Conservation (phyloP, 495 filamentous ascomycete genomes). For the Staphylotrichum tortipilum region DNA sequence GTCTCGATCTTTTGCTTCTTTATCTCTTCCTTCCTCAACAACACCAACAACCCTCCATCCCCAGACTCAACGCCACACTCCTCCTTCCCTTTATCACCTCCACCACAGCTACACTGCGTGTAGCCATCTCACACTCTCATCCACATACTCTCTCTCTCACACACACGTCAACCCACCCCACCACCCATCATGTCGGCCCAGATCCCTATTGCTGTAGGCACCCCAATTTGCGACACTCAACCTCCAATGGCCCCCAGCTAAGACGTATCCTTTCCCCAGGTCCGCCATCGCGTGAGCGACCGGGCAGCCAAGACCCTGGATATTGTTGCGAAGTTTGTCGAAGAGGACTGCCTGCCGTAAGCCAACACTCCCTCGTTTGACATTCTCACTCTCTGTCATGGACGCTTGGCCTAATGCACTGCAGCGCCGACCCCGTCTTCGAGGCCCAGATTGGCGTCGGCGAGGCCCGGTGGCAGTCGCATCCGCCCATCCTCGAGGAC, state of each 20-base stretch:
- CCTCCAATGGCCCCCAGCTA: slow-evolving; percentile 13
- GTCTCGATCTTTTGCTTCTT: too few species aligned
- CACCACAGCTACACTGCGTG: not conserved
- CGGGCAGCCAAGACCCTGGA: slow-evolving; percentile 59
- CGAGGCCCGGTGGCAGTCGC: slow-evolving; percentile 62
- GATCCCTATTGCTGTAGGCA: slow-evolving; percentile 60
- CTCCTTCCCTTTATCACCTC: not conserved
- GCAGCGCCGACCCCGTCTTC: slow-evolving; percentile 63
- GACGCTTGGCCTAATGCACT: slow-evolving; percentile 7
- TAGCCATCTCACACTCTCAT: not conserved
- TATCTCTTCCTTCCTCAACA: not conserved
- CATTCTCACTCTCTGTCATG: not conserved
- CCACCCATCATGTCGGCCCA: slow-evolving; percentile 48
- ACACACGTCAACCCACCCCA: not conserved
- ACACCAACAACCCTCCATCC: not conserved
- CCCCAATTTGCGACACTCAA: slow-evolving; percentile 7
- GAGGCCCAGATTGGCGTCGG: slow-evolving; percentile 70
- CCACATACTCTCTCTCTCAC: not conserved
- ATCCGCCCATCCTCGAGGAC: slow-evolving; percentile 75
- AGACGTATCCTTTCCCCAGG: slow-evolving; percentile 27
- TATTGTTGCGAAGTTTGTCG: slow-evolving; percentile 88
- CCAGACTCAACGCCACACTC: too few species aligned
- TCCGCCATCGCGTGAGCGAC: slow-evolving; percentile 61
- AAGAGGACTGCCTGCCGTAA: slow-evolving; percentile 85
- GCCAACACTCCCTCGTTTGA: slow-evolving; percentile 11